A percentile compares a stretch with the other conserved stretches of the same genome.
Evolutionary conservation across 2,329 filamentous ascomycete species (phyloP).

Genomic region (Cytospora paraplurivora): DNA sequence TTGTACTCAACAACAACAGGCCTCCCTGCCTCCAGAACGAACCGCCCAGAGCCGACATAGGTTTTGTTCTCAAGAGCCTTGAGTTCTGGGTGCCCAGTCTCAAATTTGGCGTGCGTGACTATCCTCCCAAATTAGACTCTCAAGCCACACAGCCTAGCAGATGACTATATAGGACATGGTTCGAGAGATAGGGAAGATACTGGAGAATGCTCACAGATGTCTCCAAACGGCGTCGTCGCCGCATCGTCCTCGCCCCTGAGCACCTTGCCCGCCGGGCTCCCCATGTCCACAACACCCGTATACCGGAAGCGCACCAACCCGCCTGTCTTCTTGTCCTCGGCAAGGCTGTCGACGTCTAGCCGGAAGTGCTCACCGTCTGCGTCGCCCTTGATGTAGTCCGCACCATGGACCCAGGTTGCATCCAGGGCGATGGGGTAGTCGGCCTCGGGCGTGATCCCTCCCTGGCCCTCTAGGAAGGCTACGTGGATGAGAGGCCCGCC

Average conservation of each 20-base stretch:
- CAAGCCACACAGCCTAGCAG: not conserved
- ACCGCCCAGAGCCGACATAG: conserved; percentile 45
- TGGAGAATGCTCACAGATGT: conserved; percentile 38
- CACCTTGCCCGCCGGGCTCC: conserved; percentile 37
- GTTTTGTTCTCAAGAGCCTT: conserved; percentile 43
- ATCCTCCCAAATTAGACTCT: conserved; percentile 1
- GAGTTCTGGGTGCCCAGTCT: conserved; percentile 41
- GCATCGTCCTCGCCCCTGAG: conserved; percentile 40
- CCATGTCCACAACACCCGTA: conserved; percentile 41
- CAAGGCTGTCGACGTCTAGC: conserved; percentile 43
- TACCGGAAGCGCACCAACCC: conserved; percentile 42
- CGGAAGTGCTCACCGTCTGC: conserved; percentile 40
- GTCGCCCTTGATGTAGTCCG: conserved; percentile 45
- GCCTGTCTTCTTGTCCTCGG: conserved; percentile 38
- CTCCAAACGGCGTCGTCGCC: conserved; percentile 43
- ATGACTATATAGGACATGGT: not conserved
- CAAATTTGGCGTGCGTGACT: conserved; percentile 43
- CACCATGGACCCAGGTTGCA: conserved; percentile 43
- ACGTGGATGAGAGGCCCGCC: conserved; percentile 38
- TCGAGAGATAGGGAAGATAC: not conserved
- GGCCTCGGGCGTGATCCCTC: conserved; percentile 40
- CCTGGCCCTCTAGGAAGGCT: conserved; percentile 33
- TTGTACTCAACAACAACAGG: conserved; percentile 47
- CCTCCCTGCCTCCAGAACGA: conserved; percentile 45
- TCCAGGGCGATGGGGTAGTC: conserved; percentile 43